Percentiles rank a stretch among this genome's conserved stretches.
Evolutionary conservation across 176 grass and related monocot species (phyloP).

Genomic region (Aegilops sharonensis): DNA sequence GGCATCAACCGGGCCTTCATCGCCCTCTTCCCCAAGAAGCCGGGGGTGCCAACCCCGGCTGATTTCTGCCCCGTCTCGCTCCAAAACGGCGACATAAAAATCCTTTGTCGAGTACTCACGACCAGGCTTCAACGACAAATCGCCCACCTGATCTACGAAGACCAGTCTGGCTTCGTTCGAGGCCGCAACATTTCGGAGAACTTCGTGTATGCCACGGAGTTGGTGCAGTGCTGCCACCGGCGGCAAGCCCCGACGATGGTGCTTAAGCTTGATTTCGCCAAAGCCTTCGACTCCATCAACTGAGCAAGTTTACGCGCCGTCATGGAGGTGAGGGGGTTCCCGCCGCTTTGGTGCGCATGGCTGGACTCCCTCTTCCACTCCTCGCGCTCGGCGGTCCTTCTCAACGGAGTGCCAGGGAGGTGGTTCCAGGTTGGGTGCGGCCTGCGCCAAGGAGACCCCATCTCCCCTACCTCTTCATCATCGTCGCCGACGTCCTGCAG

Average conservation of each 20-base stretch:
- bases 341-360: background rate
- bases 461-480: no score
- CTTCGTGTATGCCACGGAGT: background rate
- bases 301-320: background rate
- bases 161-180: background rate
- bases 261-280: background rate
- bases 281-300: background rate
- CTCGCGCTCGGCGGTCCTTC: no score
- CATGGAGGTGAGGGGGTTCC: background rate
- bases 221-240: background rate
- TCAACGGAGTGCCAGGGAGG: no score
- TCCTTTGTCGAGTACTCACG: background rate
- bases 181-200: background rate
- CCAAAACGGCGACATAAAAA: background rate
- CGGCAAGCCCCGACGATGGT: background rate
- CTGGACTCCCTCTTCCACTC: background rate
- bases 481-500: no score
- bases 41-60: fast-evolving
- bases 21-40: background rate
- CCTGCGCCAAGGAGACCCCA: no score
- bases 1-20: background rate
- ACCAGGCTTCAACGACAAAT: background rate
- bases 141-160: background rate
- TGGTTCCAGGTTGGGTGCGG: no score
- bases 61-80: background rate